Percentiles rank a stretch among this genome's conserved stretches.
Conservation (phyloP, 1,284 basidiomycete species). For the Cutaneotrichosporon arboriforme region DNA sequence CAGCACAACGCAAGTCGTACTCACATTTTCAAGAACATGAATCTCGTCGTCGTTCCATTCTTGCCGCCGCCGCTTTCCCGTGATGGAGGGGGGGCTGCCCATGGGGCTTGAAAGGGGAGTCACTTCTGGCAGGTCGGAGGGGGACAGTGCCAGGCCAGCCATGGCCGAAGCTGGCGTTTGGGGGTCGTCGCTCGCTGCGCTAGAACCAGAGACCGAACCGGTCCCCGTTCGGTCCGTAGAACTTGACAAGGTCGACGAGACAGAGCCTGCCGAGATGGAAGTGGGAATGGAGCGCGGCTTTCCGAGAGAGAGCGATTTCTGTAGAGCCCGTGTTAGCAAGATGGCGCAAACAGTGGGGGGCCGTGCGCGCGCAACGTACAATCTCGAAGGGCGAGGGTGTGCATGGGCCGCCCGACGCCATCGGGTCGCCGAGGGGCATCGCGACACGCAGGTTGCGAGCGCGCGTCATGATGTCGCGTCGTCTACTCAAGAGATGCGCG, state of each 20-base stretch:
- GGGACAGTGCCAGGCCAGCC: conserved; percentile 1
- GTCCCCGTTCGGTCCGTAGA: background rate
- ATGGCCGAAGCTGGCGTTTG: conserved; percentile 4
- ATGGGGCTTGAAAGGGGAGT: background rate
- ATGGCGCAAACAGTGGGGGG: background rate
- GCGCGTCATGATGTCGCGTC: background rate
- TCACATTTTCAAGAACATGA: conserved; percentile 32
- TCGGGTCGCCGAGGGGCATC: background rate
- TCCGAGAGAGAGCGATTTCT: background rate
- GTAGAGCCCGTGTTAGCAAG: background rate
- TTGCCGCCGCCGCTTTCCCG: conserved; percentile 16
- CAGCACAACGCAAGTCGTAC: conserved; percentile 4
- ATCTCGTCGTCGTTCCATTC: conserved; percentile 39
- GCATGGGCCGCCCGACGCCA: background rate
- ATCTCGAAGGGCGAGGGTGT: conserved; percentile 11
- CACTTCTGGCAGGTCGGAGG: background rate
- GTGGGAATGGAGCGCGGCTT: background rate
- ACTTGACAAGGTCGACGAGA: background rate
- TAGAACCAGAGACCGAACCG: background rate
- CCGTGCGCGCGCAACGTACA: background rate
- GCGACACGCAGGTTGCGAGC: conserved; percentile 3
- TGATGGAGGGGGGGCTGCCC: conserved; percentile 1
- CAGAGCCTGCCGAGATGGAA: background rate
- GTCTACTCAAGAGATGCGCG: too few relatives aligned
- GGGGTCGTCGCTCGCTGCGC: background rate